A percentile compares a stretch with the other conserved stretches of the same genome.
Evolutionary conservation across 345 rosid genomes (phyloP).

Genomic region (Pugionium dolabratum): DNA sequence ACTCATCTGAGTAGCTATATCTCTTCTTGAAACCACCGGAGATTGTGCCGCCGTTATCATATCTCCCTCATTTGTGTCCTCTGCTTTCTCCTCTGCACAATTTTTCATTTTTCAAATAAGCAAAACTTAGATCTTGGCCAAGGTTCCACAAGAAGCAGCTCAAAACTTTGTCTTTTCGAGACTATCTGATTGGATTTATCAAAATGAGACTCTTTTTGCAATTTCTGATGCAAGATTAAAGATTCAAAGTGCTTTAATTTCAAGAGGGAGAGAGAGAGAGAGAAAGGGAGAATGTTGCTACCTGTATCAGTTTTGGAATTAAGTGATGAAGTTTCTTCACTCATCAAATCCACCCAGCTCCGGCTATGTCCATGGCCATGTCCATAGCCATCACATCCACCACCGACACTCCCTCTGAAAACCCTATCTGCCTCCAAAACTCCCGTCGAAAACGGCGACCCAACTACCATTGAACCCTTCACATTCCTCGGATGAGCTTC

Average conservation of each 20-base stretch:
- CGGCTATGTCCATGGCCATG: constrained; percentile 47
- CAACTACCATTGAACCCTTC: constrained; percentile 49
- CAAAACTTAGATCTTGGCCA: constrained; percentile 35
- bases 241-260: not conserved
- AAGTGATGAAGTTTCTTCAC: constrained; percentile 53
- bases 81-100: constrained; percentile 61
- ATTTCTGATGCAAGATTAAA: constrained; percentile 1
- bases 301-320: constrained; percentile 56
- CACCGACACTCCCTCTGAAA: constrained; percentile 47
- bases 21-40: constrained; percentile 63
- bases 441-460: constrained; percentile 75
- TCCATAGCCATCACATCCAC: constrained; percentile 33
- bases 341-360: constrained; percentile 61
- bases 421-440: constrained; percentile 67
- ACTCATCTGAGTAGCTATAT: constrained; percentile 96
- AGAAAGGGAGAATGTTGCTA: not conserved
- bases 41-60: constrained; percentile 37
- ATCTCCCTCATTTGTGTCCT: constrained; percentile 43
- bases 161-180: not conserved
- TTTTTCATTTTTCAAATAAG: not conserved
- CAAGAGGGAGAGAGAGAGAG: constrained; percentile 10
- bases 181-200: not conserved
- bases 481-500: constrained; percentile 44
- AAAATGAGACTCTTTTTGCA: constrained; percentile 6
- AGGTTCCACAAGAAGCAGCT: constrained; percentile 1